These are phyloP conservation scores for Trypanosoma melophagium DNA, from an alignment of 208 protist species.

Conservation along the genomic window DNA sequence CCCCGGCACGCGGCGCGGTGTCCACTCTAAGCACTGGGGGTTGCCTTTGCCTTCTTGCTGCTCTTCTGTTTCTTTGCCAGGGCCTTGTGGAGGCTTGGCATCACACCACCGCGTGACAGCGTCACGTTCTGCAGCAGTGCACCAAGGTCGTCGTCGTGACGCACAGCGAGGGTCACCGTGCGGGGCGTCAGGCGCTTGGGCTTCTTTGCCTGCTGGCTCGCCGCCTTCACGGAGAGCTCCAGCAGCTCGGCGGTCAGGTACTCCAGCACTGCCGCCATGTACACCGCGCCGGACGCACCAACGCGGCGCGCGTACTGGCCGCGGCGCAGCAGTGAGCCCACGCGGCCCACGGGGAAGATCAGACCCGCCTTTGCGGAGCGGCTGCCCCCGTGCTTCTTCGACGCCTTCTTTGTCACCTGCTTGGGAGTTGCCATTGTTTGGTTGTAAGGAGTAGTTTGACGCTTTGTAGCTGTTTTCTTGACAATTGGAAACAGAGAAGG, in stretches of 20 bases:
- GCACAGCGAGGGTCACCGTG: slow-evolving; percentile 74
- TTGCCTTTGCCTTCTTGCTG: slow-evolving; percentile 58
- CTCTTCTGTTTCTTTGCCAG: slow-evolving; percentile 78
- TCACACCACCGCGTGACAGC: slow-evolving; percentile 72
- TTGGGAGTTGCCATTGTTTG: slow-evolving; percentile 59
- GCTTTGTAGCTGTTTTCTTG: too few relatives aligned
- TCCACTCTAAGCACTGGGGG: slow-evolving; percentile 47
- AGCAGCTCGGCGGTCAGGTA: slow-evolving; percentile 93
- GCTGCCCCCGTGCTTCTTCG: slow-evolving; percentile 68
- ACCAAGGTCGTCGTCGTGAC: slow-evolving; percentile 80
- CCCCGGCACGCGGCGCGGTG: background rate
- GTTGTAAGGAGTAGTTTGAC: background rate
- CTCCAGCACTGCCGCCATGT: slow-evolving; percentile 98
- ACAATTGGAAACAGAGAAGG: too few relatives aligned
- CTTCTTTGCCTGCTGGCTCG: slow-evolving; percentile 67
- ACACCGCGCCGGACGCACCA: slow-evolving; percentile 97
- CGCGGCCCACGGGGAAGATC: slow-evolving; percentile 98
- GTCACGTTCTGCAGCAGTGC: slow-evolving; percentile 71
- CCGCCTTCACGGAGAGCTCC: slow-evolving; percentile 83
- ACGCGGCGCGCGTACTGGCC: slow-evolving; percentile 96
- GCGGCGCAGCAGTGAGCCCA: slow-evolving; percentile 95
- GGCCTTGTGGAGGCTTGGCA: slow-evolving; percentile 81
- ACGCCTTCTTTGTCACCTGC: slow-evolving; percentile 65
- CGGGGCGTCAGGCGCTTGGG: slow-evolving; percentile 66
- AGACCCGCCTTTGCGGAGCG: slow-evolving; percentile 96